Percentiles rank a stretch among this genome's conserved stretches.
These are phyloP conservation scores for Crucibulum laeve DNA, from an alignment of 768 basidiomycete species.

Conservation along the genomic window DNA sequence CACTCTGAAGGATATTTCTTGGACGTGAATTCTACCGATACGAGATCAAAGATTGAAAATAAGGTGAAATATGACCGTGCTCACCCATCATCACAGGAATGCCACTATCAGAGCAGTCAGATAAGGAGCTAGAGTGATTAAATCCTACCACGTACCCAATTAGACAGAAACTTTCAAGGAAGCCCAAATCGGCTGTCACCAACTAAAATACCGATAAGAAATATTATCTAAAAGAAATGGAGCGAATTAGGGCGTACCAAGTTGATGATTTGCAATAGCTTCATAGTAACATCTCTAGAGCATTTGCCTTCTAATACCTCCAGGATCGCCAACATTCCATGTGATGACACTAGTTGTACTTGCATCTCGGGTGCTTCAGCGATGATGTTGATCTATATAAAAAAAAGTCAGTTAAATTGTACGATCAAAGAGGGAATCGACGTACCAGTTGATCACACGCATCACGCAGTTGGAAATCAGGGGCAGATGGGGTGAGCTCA, in stretches of 20 bases:
- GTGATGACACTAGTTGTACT: slow-evolving; percentile 81
- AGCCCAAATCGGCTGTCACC: slow-evolving; percentile 70
- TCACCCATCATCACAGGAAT: slow-evolving; percentile 93
- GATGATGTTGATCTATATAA: slow-evolving; percentile 65
- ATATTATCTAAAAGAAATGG: slow-evolving; percentile 22
- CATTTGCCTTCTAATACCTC: slow-evolving; percentile 89
- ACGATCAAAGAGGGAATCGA: slow-evolving; percentile 3
- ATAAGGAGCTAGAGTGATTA: slow-evolving; percentile 1
- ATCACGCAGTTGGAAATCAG: slow-evolving; percentile 78
- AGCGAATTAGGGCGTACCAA: slow-evolving; percentile 43
- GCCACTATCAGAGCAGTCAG: slow-evolving; percentile 44
- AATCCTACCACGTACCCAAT: slow-evolving; percentile 52
- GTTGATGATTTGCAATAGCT: slow-evolving; percentile 86
- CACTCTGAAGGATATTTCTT: slow-evolving; percentile 94
- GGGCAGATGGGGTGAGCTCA: slow-evolving; percentile 74
- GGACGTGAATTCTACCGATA: slow-evolving; percentile 73
- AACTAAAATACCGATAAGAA: slow-evolving; percentile 38
- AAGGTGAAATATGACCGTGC: slow-evolving; percentile 12
- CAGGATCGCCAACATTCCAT: slow-evolving; percentile 92
- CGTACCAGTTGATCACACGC: slow-evolving; percentile 86
- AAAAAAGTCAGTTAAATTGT: slow-evolving; percentile 4
- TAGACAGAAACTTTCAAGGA: slow-evolving; percentile 93
- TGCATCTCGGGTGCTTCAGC: slow-evolving; percentile 83
- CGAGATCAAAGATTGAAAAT: slow-evolving; percentile 1
- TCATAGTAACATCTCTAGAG: slow-evolving; percentile 81